These are phyloP conservation scores for Nicotiana rustica DNA, from an alignment of 305 asterid genomes.

Conservation along the genomic window DNA sequence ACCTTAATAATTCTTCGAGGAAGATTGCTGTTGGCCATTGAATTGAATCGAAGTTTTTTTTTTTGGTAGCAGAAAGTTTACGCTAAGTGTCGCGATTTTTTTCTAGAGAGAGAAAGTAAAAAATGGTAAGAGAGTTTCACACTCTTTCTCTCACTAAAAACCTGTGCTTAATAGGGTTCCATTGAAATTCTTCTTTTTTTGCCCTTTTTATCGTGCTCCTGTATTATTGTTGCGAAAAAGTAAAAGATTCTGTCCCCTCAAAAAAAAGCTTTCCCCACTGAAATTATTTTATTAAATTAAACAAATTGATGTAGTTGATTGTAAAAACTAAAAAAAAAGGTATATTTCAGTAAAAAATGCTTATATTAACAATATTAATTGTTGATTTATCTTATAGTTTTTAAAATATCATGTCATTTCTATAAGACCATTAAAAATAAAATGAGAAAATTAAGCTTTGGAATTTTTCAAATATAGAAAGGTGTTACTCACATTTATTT, in stretches of 20 bases:
- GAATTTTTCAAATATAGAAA: no score
- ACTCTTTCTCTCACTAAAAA: conserved; percentile 23
- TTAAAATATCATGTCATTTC: no score
- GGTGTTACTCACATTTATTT: no score
- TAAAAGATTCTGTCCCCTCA: not conserved
- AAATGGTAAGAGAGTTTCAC: not conserved
- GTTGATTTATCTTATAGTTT: no score
- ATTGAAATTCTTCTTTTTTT: not conserved
- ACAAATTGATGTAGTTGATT: no score
- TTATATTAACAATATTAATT: no score
- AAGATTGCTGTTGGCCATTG: conserved; percentile 89
- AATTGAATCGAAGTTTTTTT: conserved; percentile 23
- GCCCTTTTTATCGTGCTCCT: not conserved
- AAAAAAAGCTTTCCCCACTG: no score
- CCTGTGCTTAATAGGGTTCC: conserved; percentile 4
- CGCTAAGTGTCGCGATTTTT: not conserved
- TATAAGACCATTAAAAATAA: no score
- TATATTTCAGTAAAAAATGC: no score
- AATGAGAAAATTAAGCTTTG: no score
- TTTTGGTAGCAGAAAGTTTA: conserved; percentile 1
- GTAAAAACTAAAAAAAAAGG: no score
- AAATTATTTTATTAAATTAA: not conserved
- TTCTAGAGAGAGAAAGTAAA: conserved; percentile 26
- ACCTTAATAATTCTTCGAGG: conserved; percentile 97
- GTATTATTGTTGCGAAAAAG: not conserved